Base-by-base conservation (phyloP, 2,329 filamentous ascomycete species). In the Torrubiella hemipterigena region DNA sequence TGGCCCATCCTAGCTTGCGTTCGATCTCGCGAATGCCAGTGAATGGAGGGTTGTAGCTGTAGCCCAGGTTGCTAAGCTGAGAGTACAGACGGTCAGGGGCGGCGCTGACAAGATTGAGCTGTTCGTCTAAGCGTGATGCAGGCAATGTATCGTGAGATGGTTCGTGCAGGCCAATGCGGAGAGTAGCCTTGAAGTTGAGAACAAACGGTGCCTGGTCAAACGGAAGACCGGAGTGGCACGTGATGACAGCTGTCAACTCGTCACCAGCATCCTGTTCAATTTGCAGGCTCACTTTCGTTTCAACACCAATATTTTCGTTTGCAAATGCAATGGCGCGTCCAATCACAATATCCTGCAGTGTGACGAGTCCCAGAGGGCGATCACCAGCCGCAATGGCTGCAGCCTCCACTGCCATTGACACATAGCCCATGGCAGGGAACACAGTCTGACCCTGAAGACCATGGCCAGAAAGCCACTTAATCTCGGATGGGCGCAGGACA, bases 401-500 rank as follows among this genome's bases (percentile, higher is more conserved):
- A 2, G 60, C 60, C 33, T 59, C 42, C 6, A 43, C 30, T 7
- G 38, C 42, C 34, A 57, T 46, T n/a, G 52, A 44, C 1, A 51
- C 39, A 14, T 46, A 45, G 18, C 55, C 57, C 3, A 50, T 44
- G 7, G 50, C 56, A 25, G 60, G 53, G 32, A 56, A 58, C 36
- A 63, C 51, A 32, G 50, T 51, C 29, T 60, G 48, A 40, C 53
- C 60, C 36, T 61, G 54, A 48, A 63, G 54, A 18, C 42, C 31
- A 44, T 63, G 62, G 32, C 59, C 57, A 25, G 54, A 42, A 5
- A 58, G 52, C 27, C 63, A 64, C 18, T 61, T 47, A 9, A 46
- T 17, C 26, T 46, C 38, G 5, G 8, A 11, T n/a, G 27, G 25
- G 19, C 34, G 32, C 5, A 48, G 18, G 9, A 42, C 24, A 27